These are phyloP conservation scores for Metschnikowia colocasiae DNA, from an alignment of 805 yeast species.

Conservation along the genomic window DNA sequence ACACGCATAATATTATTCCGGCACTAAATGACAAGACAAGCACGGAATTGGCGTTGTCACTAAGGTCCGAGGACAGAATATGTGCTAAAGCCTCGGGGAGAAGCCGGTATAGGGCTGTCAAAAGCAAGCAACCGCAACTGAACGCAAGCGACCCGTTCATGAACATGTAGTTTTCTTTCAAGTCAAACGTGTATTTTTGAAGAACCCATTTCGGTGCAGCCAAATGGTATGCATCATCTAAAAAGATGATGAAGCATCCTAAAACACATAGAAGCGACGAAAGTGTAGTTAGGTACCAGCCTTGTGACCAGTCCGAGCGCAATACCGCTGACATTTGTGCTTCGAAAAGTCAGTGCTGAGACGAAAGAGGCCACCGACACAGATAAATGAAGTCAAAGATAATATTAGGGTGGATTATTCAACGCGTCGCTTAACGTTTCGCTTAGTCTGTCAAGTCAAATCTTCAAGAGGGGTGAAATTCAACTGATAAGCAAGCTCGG, in stretches of 20 bases:
- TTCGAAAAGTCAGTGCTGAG: background rate
- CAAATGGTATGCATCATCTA: conserved; percentile 51
- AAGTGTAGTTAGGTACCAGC: conserved; percentile 62
- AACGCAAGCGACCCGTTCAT: conserved; percentile 72
- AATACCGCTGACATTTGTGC: background rate
- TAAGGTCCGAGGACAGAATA: conserved; percentile 27
- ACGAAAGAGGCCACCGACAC: background rate
- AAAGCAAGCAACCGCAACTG: conserved; percentile 76
- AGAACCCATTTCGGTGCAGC: conserved; percentile 41
- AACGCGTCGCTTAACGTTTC: background rate
- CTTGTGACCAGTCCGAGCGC: conserved; percentile 33
- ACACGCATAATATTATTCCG: conserved; percentile 61
- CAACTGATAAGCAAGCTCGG: background rate
- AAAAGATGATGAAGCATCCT: conserved; percentile 66
- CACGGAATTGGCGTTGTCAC: conserved; percentile 27
- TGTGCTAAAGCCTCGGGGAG: conserved; percentile 65
- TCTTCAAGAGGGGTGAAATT: background rate
- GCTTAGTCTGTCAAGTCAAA: background rate
- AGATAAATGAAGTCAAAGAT: background rate
- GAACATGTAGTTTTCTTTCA: conserved; percentile 58
- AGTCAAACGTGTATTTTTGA: conserved; percentile 42
- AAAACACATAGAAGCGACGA: conserved; percentile 67
- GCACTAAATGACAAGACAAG: conserved; percentile 45
- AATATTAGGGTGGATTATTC: background rate
- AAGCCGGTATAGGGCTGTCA: conserved; percentile 73